These are phyloP conservation scores for Royoungia palumana DNA, from an alignment of 768 basidiomycete genomes.

Conservation along the genomic window DNA sequence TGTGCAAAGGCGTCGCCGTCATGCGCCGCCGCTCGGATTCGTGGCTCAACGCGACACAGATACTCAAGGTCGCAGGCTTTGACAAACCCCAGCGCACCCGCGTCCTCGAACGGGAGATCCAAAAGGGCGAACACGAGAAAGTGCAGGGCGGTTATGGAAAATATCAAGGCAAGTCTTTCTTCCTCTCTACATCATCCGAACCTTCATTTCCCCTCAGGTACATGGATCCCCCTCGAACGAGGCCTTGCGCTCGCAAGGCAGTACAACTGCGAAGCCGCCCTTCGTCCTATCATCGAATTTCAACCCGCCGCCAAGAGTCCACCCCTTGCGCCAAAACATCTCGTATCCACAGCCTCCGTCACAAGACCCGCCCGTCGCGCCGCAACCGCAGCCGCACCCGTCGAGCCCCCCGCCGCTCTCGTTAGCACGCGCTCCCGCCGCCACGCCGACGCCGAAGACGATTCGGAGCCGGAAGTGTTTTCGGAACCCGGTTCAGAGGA, in stretches of 20 bases:
- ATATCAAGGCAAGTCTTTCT: conserved; percentile 80
- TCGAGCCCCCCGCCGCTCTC: conserved; percentile 14
- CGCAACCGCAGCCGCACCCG: neutral
- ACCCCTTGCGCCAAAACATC: conserved; percentile 94
- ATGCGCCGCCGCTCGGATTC: conserved; percentile 96
- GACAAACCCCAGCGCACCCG: conserved; percentile 98
- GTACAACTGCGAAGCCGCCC: conserved; percentile 83
- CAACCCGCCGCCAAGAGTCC: conserved; percentile 86
- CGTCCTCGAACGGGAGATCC: conserved; percentile 95
- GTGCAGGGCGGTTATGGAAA: conserved; percentile 99
- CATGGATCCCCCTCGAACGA: conserved; percentile 96
- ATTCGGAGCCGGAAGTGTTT: conserved; percentile 58
- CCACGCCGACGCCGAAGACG: conserved; percentile 48
- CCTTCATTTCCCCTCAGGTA: conserved; percentile 54
- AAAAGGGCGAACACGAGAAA: conserved; percentile 98
- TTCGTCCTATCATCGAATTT: conserved; percentile 94
- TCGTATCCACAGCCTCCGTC: conserved; percentile 65
- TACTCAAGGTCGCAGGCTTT: conserved; percentile 98
- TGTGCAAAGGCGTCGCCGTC: conserved; percentile 93
- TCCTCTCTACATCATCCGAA: neutral
- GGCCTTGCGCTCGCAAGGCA: conserved; percentile 84
- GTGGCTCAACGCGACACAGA: conserved; percentile 99
- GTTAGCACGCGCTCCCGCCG: conserved; percentile 60
- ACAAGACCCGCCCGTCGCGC: conserved; percentile 29
- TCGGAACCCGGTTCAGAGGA: conserved; percentile 81